A percentile compares a stretch with the other conserved stretches of the same genome.
Conservation (phyloP, 441 rosid genomes). For the Erodium texanum region DNA sequence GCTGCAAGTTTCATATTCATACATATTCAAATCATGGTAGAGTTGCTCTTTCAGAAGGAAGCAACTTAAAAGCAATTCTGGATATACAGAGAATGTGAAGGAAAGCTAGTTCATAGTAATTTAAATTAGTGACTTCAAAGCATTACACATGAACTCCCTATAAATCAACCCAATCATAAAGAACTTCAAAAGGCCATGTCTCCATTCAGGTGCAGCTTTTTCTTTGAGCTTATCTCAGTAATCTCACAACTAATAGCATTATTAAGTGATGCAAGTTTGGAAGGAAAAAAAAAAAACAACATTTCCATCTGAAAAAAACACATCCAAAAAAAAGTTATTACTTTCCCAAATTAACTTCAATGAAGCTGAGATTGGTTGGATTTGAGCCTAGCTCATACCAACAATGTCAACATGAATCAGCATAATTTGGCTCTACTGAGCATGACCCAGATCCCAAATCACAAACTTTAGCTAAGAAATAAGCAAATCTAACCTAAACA, state of each 20-base stretch:
- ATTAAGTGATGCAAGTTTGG: background rate
- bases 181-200: background rate
- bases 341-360: slow-evolving; percentile 1
- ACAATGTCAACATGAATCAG: background rate
- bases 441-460: background rate
- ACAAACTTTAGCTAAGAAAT: background rate
- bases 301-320: background rate
- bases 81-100: background rate
- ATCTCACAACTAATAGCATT: background rate
- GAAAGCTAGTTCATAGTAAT: background rate
- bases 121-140: background rate
- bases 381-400: background rate
- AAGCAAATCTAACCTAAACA: background rate
- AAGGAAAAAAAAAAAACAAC: background rate
- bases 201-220: background rate
- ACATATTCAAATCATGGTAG: background rate
- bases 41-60: background rate
- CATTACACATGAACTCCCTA: background rate
- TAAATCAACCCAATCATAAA: background rate
- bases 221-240: too few relatives aligned
- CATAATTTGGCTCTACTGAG: background rate
- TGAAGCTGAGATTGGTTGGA: background rate
- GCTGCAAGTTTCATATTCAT: background rate
- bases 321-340: background rate
- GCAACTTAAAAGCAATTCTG: background rate